These are phyloP conservation scores for Abelmoschus esculentus DNA, from an alignment of 345 rosid species.

Conservation along the genomic window DNA sequence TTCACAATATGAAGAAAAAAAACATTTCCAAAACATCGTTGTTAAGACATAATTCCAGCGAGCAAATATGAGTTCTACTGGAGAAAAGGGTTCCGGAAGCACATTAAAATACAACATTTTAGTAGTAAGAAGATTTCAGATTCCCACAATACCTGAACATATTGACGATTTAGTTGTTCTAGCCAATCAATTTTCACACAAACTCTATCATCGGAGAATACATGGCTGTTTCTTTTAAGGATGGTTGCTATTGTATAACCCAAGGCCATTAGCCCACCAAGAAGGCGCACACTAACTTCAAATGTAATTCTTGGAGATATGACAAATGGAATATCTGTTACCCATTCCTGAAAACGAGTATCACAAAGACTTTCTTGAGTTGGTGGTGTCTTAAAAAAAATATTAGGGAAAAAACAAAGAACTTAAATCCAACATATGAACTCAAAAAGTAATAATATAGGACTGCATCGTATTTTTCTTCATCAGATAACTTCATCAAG, in stretches of 20 bases:
- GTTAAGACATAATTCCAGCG: too few relatives aligned
- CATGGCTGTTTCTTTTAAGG: constrained; percentile 92
- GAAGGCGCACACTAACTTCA: constrained; percentile 96
- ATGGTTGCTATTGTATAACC: constrained; percentile 95
- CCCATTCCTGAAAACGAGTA: constrained; percentile 71
- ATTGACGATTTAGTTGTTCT: constrained; percentile 77
- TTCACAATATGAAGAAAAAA: too few relatives aligned
- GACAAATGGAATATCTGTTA: constrained; percentile 89
- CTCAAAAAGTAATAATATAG: neutral
- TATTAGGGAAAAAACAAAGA: neutral
- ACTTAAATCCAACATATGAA: constrained; percentile 1
- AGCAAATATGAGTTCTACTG: neutral
- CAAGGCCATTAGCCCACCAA: constrained; percentile 97
- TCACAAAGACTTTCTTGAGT: neutral
- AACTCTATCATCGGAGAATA: constrained; percentile 66
- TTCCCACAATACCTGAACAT: constrained; percentile 63
- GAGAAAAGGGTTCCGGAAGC: neutral
- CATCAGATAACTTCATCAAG: neutral
- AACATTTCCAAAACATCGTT: too few relatives aligned
- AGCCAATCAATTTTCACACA: constrained; percentile 92
- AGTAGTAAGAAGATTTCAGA: neutral
- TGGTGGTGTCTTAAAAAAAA: neutral
- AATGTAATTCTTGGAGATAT: constrained; percentile 98
- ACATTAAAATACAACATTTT: neutral
- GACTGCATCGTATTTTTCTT: neutral